Evolutionary conservation across 2,329 filamentous ascomycete genomes (phyloP), one percentile per base, ranked within the genome.

Genomic region (Lecanicillium sp.): DNA sequence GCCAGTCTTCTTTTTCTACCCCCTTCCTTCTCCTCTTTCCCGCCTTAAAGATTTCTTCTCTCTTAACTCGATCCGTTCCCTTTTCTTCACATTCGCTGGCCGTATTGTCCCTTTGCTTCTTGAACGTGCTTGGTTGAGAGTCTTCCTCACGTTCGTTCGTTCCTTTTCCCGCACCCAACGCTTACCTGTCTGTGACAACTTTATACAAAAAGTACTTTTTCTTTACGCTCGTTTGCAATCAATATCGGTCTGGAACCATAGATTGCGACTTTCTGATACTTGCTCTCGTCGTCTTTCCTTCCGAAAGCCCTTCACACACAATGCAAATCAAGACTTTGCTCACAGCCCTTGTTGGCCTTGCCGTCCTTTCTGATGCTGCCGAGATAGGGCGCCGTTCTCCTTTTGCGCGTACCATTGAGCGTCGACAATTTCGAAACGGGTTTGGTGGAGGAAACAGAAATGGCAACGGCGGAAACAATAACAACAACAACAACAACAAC

Each of bases 281-380:
- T n/a, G 35, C 20, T 18, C 27, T 36, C 13, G 41, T 44, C 51
- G 57, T 57, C 37, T 43, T 43, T 41, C 31, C 31, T 44, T 45
- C 33, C 40, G 50, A 51, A 48, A 51, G 52, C 47, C 40, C 33
- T 29, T 38, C 33, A 33, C 40, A 46, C 62, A 71, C 50, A 34
- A 77, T 76, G 73, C 65, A 73, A 53, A 52, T 73, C 53, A 72
- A 73, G 55, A 60, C 60, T 43, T 50, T 70, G 33, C 47, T 74
- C 44, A 44, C 71, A 34, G 63, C 68, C 60, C 63, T 76, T 16
- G 45, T 71, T 54, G 65, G 72, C 56, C 52, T 72, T 44, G 55
- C 63, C 35, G 59, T 59, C 41, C 52, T 66, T 32, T 52, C 61
- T 40, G 69, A 75, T 29, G 73, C 68, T 33, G 59, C 63, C 13